These are phyloP conservation scores for Westerdykella aurantiaca DNA, from an alignment of 2,329 filamentous ascomycete genomes.

Conservation along the genomic window DNA sequence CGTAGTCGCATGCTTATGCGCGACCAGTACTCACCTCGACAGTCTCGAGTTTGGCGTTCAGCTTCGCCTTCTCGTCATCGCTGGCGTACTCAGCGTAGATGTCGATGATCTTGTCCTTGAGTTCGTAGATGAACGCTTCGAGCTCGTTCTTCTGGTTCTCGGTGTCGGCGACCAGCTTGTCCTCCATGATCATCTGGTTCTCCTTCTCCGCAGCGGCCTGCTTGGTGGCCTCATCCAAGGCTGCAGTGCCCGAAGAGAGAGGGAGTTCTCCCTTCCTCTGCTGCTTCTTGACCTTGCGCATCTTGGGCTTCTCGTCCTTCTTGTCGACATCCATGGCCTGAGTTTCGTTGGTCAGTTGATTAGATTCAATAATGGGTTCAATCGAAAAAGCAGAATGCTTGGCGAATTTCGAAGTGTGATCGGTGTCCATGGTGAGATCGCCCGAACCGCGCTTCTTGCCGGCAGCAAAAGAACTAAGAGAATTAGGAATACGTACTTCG, in stretches of 20 bases:
- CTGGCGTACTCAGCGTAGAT: constrained; percentile 82
- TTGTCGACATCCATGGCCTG: constrained; percentile 38
- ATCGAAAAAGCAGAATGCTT: constrained; percentile 14
- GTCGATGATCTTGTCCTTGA: constrained; percentile 91
- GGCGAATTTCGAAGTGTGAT: neutral
- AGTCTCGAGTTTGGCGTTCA: constrained; percentile 75
- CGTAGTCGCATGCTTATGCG: neutral
- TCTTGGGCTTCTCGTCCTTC: constrained; percentile 59
- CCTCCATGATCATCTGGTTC: constrained; percentile 88
- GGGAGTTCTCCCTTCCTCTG: constrained; percentile 94
- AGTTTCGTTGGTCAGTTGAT: constrained; percentile 23
- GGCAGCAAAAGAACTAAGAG: constrained; percentile 10
- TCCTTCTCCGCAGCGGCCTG: constrained; percentile 72
- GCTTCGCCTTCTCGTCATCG: constrained; percentile 85
- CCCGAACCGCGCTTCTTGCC: constrained; percentile 12
- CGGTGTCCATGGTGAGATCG: neutral
- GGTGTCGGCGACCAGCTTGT: constrained; percentile 96
- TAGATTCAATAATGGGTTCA: constrained; percentile 4
- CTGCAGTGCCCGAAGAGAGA: constrained; percentile 74
- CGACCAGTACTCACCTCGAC: constrained; percentile 64
- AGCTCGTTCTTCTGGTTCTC: constrained; percentile 99
- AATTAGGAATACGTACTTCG: constrained; percentile 57
- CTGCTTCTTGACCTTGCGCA: constrained; percentile 98
- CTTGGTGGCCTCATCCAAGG: constrained; percentile 66
- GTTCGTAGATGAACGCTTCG: constrained; percentile 94